A percentile compares a stretch with the other conserved stretches of the same genome.
Evolutionary conservation across 805 yeast species (phyloP).

Genomic region (Suhomyces sp.): DNA sequence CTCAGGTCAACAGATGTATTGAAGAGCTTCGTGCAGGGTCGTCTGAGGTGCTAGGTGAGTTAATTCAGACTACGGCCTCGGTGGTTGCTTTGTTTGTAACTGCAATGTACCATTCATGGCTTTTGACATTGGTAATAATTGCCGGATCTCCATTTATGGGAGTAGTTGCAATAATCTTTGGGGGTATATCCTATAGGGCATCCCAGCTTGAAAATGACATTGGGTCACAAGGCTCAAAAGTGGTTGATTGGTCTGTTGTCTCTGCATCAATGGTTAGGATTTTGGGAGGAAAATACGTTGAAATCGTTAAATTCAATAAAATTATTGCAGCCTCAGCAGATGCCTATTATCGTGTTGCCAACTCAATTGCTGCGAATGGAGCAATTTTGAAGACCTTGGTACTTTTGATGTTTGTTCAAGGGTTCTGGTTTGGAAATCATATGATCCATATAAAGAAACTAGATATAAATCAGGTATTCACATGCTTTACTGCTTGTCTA

Average conservation of each 20-base stretch:
- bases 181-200: constrained; percentile 49
- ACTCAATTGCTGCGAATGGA: constrained; percentile 53
- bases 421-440: constrained; percentile 85
- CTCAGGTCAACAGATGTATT: constrained; percentile 67
- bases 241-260: constrained; percentile 68
- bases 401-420: constrained; percentile 80
- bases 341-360: constrained; percentile 43
- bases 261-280: constrained; percentile 61
- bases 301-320: constrained; percentile 43
- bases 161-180: constrained; percentile 46
- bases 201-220: constrained; percentile 57
- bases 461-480: constrained; percentile 63
- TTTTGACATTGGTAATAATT: constrained; percentile 73
- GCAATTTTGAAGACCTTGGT: constrained; percentile 58
- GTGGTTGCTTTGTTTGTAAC: constrained; percentile 55
- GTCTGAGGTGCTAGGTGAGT: constrained; percentile 62
- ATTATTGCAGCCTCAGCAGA: constrained; percentile 36
- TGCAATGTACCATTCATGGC: constrained; percentile 81
- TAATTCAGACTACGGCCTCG: constrained; percentile 54
- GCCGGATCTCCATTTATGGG: constrained; percentile 71
- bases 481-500: constrained; percentile 82
- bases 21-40: constrained; percentile 71
- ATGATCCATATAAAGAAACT: constrained; percentile 55
- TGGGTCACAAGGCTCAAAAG: constrained; percentile 56
- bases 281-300: constrained; percentile 56